A percentile compares a stretch with the other conserved stretches of the same genome.
These are phyloP conservation scores for Bacidia rubella DNA, from an alignment of 495 filamentous ascomycete species.

Conservation along the genomic window DNA sequence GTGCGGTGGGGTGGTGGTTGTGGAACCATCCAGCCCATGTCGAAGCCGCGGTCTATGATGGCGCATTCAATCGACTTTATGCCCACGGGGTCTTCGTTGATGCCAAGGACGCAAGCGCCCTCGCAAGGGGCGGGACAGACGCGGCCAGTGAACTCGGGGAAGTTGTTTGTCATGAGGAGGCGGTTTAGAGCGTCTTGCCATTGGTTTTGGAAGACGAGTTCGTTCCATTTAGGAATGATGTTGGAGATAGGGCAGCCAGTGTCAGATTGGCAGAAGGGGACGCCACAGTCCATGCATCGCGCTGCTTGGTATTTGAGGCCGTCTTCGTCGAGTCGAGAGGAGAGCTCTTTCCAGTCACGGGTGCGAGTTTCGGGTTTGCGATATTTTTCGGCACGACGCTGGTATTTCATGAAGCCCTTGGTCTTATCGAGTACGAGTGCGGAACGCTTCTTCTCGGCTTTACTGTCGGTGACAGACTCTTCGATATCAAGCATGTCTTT, in stretches of 20 bases:
- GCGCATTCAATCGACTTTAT: conserved; percentile 99
- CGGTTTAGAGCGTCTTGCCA: conserved; percentile 95
- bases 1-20: conserved; percentile 65
- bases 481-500: conserved; percentile 86
- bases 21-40: conserved; percentile 99
- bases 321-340: conserved; percentile 79
- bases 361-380: conserved; percentile 73
- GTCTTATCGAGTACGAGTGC: conserved; percentile 96
- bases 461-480: conserved; percentile 75
- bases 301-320: conserved; percentile 98
- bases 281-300: conserved; percentile 99
- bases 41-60: conserved; percentile 97
- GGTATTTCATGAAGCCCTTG: conserved; percentile 97
- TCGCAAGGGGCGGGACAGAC: conserved; percentile 98
- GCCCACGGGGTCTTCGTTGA: conserved; percentile 95
- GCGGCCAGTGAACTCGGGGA: conserved; percentile 97
- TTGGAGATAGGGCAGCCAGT: conserved; percentile 97
- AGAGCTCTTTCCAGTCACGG: conserved; percentile 92
- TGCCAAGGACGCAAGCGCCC: conserved; percentile 92
- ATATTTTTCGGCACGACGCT: conserved; percentile 89
- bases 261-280: conserved; percentile 98
- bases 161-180: conserved; percentile 97
- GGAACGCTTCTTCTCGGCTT: conserved; percentile 85
- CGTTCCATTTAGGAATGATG: conserved; percentile 99
- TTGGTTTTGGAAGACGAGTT: conserved; percentile 81